These are phyloP conservation scores for Zygoascus sp. DNA, from an alignment of 1,139 yeast species.

Conservation along the genomic window DNA sequence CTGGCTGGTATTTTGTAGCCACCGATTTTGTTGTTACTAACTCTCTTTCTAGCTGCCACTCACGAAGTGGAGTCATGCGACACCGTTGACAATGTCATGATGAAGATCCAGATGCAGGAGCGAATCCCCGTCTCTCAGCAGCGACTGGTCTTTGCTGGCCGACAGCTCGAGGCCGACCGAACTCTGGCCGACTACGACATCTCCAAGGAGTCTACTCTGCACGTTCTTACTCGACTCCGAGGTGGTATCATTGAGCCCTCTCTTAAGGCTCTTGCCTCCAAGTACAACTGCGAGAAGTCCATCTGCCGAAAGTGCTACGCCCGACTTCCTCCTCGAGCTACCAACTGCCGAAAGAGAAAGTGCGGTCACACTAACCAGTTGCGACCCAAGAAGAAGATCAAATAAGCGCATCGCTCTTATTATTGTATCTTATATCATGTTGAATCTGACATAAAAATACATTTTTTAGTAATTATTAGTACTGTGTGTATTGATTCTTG, in stretches of 20 bases:
- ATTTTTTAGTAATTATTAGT: neutral
- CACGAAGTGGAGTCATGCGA: conserved; percentile 93
- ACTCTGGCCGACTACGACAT: conserved; percentile 91
- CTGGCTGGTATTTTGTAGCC: too few relatives aligned
- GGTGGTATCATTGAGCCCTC: conserved; percentile 99
- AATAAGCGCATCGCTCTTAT: conserved; percentile 3
- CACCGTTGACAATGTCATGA: conserved; percentile 90
- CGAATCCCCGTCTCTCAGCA: conserved; percentile 96
- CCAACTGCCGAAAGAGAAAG: conserved; percentile 99
- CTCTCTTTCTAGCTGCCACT: conserved; percentile 40
- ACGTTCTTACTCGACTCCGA: conserved; percentile 83
- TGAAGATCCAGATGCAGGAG: conserved; percentile 92
- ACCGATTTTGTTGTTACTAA: neutral
- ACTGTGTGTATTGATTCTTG: neutral
- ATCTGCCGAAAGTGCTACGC: conserved; percentile 99
- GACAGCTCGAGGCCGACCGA: conserved; percentile 92
- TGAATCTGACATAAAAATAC: conserved; percentile 4
- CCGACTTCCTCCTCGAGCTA: conserved; percentile 99
- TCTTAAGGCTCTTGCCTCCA: conserved; percentile 97
- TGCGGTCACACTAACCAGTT: conserved; percentile 99
- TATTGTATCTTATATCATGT: conserved; percentile 6
- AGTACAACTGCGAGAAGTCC: conserved; percentile 99
- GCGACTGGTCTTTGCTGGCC: conserved; percentile 90
- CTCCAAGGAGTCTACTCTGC: conserved; percentile 88
- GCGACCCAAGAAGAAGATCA: conserved; percentile 96